Evolutionary conservation across 495 filamentous ascomycete species (phyloP), one percentile per base, ranked within the genome.

Genomic region (Aspergillus cavernicola): DNA sequence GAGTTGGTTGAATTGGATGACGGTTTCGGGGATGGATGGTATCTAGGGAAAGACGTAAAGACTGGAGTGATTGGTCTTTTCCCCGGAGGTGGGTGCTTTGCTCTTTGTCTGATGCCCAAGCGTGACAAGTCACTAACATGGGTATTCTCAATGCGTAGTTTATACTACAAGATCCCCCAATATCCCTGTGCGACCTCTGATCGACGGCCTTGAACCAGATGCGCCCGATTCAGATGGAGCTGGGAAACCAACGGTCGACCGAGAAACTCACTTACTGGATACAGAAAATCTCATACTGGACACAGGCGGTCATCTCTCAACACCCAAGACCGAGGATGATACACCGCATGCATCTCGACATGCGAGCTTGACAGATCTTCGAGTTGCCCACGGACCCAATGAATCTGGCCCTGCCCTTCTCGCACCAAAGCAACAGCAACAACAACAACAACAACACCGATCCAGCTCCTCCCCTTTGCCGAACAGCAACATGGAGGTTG

Each of bases 1-100:
- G 85, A 95, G 72, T 73, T 99, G 51, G 83, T 96, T 35, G 93
- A 97, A 66, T 82, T 95, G 55, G 92, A 97, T 68, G 92, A 97
- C 66, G 95, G 96, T 60, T 99, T 97, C 69, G 88, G 88, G 44
- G 95, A 99, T 74, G 95, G 93, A 48, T 99, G 95, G 95, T 99
- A 89, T 72, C 70, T 96, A 57, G 95, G 95, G 23, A 84, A 85
- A 64, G 89, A 96, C 67, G 54, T 86, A 57, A 72, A 78, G 42
- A 90, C 85, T 61, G 84, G 80, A 29, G 83, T 83, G 56, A 92
- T 79, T 40, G 92, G 92, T 38, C 80, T 97, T 28, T 96, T 97
- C 66, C 92, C 92, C 13, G 90, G 91, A 79, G 88, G 91, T 95
- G 73, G 54, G 80, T 62, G 33, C 23, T 36, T 23, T 16, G 4